Base-by-base conservation (phyloP, 768 basidiomycete genomes). In the Suillus placidus region DNA sequence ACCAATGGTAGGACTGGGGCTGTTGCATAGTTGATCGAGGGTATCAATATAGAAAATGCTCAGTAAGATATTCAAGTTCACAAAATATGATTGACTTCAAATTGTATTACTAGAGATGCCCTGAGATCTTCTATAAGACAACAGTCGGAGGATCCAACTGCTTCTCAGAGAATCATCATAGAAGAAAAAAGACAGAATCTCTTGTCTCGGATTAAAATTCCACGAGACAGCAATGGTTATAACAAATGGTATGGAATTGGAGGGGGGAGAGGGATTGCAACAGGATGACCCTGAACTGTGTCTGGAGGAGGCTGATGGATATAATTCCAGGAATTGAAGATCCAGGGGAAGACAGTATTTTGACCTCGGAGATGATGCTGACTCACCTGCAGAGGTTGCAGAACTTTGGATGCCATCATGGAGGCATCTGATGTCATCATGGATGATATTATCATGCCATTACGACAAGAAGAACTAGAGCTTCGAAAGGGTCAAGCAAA, bases 21-120 rank as follows among this genome's bases (percentile, higher is more conserved):
- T 3, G 10, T 65, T 20, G 47, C 58, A 23, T 65, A 47, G 64
- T 40, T 61, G 18, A 40, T 61, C 1, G 32, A 54, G 43, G 58
- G 64, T 40, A 60, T 65, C 9, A 65, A 60, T 32, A 52, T 65
- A 14, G 64, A 65, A 52, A 47, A 65, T 65, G 47, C 43, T 30
- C 64, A 65, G 61, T 62, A 61, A 51, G 64, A 10, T 26, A 45
- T 26, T 60, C 32, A n/a, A 35, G 37, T 12, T 43, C 32, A 23
- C 12, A 34, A 26, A 23, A 26, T 40, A 8, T 47, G 3, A 40
- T 51, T 62, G 23, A 62, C 35, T 30, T n/a, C 18, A 60, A 10
- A 30, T 64, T 23, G 9, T 18, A 12, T 38, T 62, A n/a, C 30
- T 43, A 65, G 64, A 55, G 64, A 62, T 13, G 18, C 60, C 20